A percentile compares a stretch with the other conserved stretches of the same genome.
These are phyloP conservation scores for Xylaria sp. DNA, from an alignment of 2,329 filamentous ascomycete species.

Conservation along the genomic window DNA sequence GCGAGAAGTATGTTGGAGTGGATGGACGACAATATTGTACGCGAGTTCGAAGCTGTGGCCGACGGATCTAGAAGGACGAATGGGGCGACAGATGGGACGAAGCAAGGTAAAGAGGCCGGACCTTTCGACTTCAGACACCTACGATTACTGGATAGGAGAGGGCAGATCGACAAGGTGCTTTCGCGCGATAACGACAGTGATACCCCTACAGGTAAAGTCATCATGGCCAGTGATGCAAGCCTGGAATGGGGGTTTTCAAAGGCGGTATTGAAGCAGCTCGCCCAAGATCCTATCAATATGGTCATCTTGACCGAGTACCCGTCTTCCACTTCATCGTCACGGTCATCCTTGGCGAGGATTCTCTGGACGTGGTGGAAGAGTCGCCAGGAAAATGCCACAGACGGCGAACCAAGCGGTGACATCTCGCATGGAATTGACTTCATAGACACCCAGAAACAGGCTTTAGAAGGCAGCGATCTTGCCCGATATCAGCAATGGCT, in stretches of 20 bases:
- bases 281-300: constrained; percentile 81
- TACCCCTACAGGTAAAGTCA: constrained; percentile 71
- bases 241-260: constrained; percentile 96
- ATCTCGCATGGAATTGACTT: constrained; percentile 69
- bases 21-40: constrained; percentile 97
- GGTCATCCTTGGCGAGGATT: constrained; percentile 73
- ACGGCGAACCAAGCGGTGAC: constrained; percentile 64
- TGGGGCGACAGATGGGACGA: constrained; percentile 59
- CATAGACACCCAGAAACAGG: constrained; percentile 68
- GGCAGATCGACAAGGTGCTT: constrained; percentile 78
- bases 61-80: constrained; percentile 60
- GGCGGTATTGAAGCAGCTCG: constrained; percentile 78
- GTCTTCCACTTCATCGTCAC: constrained; percentile 55
- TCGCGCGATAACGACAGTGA: constrained; percentile 58
- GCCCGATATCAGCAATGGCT: constrained; percentile 90
- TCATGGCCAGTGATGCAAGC: constrained; percentile 89
- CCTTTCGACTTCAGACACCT: constrained; percentile 93
- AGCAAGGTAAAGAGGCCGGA: constrained; percentile 65
- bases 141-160: constrained; percentile 82
- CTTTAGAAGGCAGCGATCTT: constrained; percentile 80
- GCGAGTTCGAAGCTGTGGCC: constrained; percentile 84
- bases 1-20: constrained; percentile 97
- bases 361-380: constrained; percentile 86
- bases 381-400: constrained; percentile 59
- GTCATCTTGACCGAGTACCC: constrained; percentile 86